Evolutionary conservation across 129 eudicot genomes (phyloP).

Genomic region (Kitagawia praeruptora): DNA sequence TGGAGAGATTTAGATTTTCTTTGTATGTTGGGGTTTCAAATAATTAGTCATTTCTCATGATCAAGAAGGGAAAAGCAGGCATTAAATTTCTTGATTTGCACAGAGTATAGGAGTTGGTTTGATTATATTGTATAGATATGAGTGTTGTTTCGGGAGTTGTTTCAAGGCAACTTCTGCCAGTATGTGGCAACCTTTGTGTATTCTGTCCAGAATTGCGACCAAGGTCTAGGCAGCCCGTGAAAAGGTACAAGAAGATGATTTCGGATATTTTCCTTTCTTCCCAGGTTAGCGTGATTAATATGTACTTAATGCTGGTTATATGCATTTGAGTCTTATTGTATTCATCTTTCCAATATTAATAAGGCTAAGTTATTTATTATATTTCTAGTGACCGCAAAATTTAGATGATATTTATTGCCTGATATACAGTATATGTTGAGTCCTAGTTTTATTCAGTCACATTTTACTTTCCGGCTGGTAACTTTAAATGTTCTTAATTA

Average conservation of each 20-base stretch:
- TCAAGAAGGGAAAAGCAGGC: constrained; percentile 52
- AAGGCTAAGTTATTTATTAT: background rate
- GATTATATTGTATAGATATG: constrained; percentile 32
- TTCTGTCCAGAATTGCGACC: constrained; percentile 78
- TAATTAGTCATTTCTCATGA: background rate
- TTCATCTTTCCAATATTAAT: background rate
- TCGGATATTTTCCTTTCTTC: constrained; percentile 75
- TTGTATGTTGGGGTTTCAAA: constrained; percentile 19
- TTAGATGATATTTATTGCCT: background rate
- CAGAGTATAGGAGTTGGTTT: constrained; percentile 16
- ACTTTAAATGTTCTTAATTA: background rate
- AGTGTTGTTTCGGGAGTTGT: constrained; percentile 70
- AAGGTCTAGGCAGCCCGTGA: constrained; percentile 97
- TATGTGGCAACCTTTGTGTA: constrained; percentile 76
- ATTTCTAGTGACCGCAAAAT: background rate
- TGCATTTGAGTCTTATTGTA: background rate
- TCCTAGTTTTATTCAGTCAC: background rate
- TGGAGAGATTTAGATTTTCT: constrained; percentile 40
- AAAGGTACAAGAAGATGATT: constrained; percentile 95
- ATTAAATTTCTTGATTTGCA: background rate
- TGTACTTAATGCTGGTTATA: background rate
- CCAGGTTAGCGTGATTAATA: constrained; percentile 46
- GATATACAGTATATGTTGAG: background rate
- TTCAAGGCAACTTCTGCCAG: constrained; percentile 92
- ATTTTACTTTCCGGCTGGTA: background rate